A percentile compares a stretch with the other conserved stretches of the same genome.
Evolutionary conservation across 2,329 filamentous ascomycete genomes (phyloP).

Genomic region (Incumbomyces delicatus): DNA sequence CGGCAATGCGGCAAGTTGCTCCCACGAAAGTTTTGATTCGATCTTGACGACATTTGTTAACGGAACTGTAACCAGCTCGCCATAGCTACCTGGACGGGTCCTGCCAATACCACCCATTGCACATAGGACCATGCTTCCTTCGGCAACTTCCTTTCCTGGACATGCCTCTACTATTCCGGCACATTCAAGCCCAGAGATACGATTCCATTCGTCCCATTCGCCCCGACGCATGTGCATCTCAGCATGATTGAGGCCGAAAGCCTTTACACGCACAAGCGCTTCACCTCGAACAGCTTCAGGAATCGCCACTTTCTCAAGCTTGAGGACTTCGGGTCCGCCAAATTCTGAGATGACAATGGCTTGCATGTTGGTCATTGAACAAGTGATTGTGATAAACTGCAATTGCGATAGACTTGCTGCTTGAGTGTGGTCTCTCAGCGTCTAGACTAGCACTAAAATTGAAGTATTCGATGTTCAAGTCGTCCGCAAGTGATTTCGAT

Average conservation of each 20-base stretch:
- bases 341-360: conserved; percentile 28
- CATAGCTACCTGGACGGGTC: conserved; percentile 31
- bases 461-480: no score
- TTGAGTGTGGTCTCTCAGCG: no score
- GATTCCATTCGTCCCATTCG: conserved; percentile 23
- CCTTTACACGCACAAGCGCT: conserved; percentile 29
- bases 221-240: conserved; percentile 39
- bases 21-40: conserved; percentile 27
- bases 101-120: conserved; percentile 38
- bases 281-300: conserved; percentile 22
- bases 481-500: no score
- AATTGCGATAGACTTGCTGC: no score
- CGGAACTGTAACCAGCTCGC: conserved; percentile 28
- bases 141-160: conserved; percentile 25
- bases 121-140: conserved; percentile 28
- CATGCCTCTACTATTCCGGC: conserved; percentile 33
- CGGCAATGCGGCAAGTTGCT: conserved; percentile 32
- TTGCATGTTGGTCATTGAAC: no score
- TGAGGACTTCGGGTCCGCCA: conserved; percentile 26
- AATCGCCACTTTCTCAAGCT: conserved; percentile 20
- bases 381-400: no score
- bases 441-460: no score
- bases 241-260: conserved; percentile 38
- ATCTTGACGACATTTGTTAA: conserved; percentile 27
- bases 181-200: conserved; percentile 27